Conservation (phyloP, 1,284 basidiomycete species). For the Takashimella koratensis region DNA sequence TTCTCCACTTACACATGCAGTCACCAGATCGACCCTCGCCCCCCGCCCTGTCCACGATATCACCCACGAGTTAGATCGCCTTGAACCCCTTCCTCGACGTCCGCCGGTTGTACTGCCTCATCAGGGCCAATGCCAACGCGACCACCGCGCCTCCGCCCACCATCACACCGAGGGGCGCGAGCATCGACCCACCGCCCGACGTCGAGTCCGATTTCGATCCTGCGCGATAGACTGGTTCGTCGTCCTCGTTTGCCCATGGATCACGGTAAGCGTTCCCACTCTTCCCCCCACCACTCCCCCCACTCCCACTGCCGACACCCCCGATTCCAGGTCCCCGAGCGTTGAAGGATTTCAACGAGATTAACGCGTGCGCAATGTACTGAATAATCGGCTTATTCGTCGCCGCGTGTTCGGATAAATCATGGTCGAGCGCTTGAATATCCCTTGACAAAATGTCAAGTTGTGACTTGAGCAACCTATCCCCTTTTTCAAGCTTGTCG, state of each 20-base stretch:
- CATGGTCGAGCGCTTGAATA: conserved; percentile 12
- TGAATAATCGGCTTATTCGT: background rate
- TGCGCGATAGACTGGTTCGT: conserved; percentile 1
- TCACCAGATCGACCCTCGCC: too few relatives aligned
- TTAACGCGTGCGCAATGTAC: background rate
- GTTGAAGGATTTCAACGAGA: background rate
- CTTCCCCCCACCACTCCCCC: background rate
- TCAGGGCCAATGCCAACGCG: background rate
- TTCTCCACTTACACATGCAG: too few relatives aligned
- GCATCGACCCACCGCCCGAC: background rate
- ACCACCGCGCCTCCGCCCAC: conserved; percentile 1
- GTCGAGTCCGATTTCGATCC: conserved; percentile 3
- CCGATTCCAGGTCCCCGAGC: background rate
- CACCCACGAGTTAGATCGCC: background rate
- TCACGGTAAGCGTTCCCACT: background rate
- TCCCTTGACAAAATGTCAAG: conserved; percentile 23
- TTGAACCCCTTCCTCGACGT: conserved; percentile 6
- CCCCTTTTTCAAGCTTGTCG: conserved; percentile 21
- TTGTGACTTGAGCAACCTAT: conserved; percentile 16
- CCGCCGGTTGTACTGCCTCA: background rate
- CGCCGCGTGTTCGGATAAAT: background rate
- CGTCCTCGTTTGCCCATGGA: conserved; percentile 8
- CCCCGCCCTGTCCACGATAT: too few relatives aligned
- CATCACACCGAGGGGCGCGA: background rate
- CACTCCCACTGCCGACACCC: conserved; percentile 2